Evolutionary conservation across 352 stramenopile species (phyloP).

Genomic region (Thalassiosira livingstoniorum): DNA sequence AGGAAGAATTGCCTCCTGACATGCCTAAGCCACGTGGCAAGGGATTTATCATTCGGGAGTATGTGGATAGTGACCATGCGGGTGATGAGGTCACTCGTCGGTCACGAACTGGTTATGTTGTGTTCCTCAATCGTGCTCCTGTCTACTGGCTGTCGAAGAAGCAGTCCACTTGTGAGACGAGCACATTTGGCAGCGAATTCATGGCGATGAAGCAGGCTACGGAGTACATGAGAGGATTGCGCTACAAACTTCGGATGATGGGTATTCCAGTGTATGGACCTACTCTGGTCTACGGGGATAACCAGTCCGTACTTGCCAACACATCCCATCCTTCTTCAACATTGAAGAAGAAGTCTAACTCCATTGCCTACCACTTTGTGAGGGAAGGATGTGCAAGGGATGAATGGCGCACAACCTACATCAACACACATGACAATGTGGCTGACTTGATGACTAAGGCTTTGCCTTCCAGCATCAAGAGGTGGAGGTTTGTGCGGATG

Average conservation of each 20-base stretch:
- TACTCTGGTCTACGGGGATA: constrained; percentile 29
- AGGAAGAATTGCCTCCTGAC: not conserved
- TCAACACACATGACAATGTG: not conserved
- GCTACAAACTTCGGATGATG: constrained; percentile 56
- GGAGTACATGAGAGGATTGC: constrained; percentile 15
- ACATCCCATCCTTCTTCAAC: constrained; percentile 12
- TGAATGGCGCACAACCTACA: not conserved
- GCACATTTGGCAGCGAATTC: constrained; percentile 28
- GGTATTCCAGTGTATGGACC: constrained; percentile 36
- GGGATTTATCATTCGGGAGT: not conserved
- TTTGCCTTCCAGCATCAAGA: too few relatives aligned
- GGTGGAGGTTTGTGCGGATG: too few relatives aligned
- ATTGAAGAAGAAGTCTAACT: not conserved
- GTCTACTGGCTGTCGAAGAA: constrained; percentile 24
- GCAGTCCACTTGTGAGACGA: constrained; percentile 18
- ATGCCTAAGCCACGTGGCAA: constrained; percentile 1
- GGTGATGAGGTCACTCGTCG: constrained; percentile 15
- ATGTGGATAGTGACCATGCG: constrained; percentile 27
- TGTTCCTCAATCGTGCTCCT: constrained; percentile 24
- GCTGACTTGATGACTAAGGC: not conserved
- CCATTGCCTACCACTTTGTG: not conserved
- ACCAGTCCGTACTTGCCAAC: constrained; percentile 23
- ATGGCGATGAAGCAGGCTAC: constrained; percentile 7
- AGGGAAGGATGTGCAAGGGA: not conserved
- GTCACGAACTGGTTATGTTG: constrained; percentile 21